These are phyloP conservation scores for Dryas drummondii DNA, from an alignment of 306 rosid genomes.

Conservation along the genomic window DNA sequence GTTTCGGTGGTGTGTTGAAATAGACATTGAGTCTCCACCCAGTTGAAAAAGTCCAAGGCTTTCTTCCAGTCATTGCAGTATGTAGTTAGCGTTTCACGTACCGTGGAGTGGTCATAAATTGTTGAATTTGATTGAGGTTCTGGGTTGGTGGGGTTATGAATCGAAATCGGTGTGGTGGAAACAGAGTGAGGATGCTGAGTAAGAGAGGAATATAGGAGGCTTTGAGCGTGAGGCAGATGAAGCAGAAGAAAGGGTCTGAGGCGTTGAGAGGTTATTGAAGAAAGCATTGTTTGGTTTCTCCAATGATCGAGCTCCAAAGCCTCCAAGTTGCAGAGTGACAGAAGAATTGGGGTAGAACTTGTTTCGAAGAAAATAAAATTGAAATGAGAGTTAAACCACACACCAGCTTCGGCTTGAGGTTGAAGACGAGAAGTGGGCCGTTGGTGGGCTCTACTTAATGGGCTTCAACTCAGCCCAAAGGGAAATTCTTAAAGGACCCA, in stretches of 20 bases:
- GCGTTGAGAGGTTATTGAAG: conserved; percentile 23
- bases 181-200: background rate
- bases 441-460: too few relatives aligned
- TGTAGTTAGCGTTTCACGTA: conserved; percentile 52
- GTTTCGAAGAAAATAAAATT: too few relatives aligned
- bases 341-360: background rate
- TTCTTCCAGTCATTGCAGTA: conserved; percentile 80
- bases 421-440: too few relatives aligned
- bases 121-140: conserved; percentile 4
- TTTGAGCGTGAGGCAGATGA: conserved; percentile 15
- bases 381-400: too few relatives aligned
- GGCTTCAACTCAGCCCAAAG: too few relatives aligned
- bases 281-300: conserved; percentile 26
- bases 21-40: conserved; percentile 43
- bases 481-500: too few relatives aligned
- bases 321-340: background rate
- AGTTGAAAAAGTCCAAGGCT: conserved; percentile 81
- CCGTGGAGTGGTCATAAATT: conserved; percentile 38
- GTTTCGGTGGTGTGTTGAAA: conserved; percentile 68
- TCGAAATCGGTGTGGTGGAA: conserved; percentile 27
- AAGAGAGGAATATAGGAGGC: conserved; percentile 13
- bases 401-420: too few relatives aligned
- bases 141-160: conserved; percentile 3
- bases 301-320: background rate
- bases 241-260: conserved; percentile 14